Evolutionary conservation across 768 basidiomycete species (phyloP).

Genomic region (Trametes cinnabarina): DNA sequence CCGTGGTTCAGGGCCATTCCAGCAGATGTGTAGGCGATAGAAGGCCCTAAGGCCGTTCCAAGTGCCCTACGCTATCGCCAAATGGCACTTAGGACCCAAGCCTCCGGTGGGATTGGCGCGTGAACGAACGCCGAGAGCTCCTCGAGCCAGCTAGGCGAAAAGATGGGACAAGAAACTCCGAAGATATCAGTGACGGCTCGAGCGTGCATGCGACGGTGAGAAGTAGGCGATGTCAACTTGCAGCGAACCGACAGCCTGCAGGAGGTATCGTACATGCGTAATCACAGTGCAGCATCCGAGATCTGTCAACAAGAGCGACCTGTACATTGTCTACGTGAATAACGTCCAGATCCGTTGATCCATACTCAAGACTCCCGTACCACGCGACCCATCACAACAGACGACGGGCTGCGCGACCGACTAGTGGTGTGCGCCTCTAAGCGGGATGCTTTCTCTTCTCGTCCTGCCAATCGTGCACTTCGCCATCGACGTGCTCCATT

Average conservation of each 20-base stretch:
- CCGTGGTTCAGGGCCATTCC: background rate
- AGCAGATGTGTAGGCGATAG: background rate
- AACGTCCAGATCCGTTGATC: background rate
- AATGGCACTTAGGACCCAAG: background rate
- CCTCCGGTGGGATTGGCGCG: background rate
- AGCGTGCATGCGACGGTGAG: no score
- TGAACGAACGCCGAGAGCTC: background rate
- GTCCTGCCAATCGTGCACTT: slow-evolving; percentile 28
- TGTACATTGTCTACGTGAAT: background rate
- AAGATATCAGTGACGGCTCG: no score
- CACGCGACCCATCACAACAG: no score
- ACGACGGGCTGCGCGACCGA: no score
- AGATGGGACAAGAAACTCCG: no score
- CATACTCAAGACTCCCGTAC: background rate
- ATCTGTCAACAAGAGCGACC: no score
- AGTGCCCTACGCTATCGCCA: background rate
- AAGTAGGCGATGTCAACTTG: no score
- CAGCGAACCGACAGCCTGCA: background rate
- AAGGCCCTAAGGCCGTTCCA: slow-evolving; percentile 7
- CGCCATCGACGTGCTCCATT: slow-evolving; percentile 20
- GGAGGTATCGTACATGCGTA: background rate
- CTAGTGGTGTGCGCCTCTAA: background rate
- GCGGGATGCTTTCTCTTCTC: slow-evolving; percentile 25
- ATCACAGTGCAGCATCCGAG: background rate
- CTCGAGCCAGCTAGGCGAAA: background rate